Percentiles rank a stretch among this genome's conserved stretches.
Evolutionary conservation across 2,329 filamentous ascomycete genomes (phyloP).

Genomic region (Ophiobolus disseminans): DNA sequence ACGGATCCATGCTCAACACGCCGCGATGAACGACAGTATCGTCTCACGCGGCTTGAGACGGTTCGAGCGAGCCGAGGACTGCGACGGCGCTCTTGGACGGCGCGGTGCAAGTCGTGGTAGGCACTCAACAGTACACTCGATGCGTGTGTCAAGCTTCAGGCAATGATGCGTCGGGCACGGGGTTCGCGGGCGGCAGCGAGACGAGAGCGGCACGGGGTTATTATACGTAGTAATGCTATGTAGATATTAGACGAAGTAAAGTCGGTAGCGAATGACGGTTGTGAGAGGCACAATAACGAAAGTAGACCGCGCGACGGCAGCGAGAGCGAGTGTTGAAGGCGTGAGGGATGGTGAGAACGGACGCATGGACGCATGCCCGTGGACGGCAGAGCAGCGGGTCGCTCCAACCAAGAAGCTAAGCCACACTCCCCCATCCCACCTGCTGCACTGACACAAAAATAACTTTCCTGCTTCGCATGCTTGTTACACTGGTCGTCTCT

Average conservation of each 20-base stretch:
- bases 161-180: conserved; percentile 21
- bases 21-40: conserved; percentile 27
- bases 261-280: conserved; percentile 17
- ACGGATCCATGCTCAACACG: conserved; percentile 39
- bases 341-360: conserved; percentile 6
- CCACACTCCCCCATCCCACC: conserved; percentile 21
- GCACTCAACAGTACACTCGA: conserved; percentile 1
- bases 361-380: conserved; percentile 4
- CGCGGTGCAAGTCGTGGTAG: conserved; percentile 10
- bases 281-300: conserved; percentile 17
- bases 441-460: conserved; percentile 37
- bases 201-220: conserved; percentile 8
- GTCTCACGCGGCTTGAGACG: conserved; percentile 18
- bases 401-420: conserved; percentile 19
- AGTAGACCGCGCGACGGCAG: conserved; percentile 16
- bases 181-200: conserved; percentile 22
- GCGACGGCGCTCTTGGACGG: conserved; percentile 2
- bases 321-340: conserved; percentile 12
- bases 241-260: conserved; percentile 12
- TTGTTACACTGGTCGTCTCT: conserved; percentile 31
- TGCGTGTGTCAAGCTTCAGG: conserved; percentile 5
- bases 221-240: conserved; percentile 9
- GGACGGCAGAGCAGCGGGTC: conserved; percentile 5
- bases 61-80: conserved; percentile 2
- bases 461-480: conserved; percentile 18